Conservation (phyloP, 2,329 filamentous ascomycete species). For the Beauveria sp. region DNA sequence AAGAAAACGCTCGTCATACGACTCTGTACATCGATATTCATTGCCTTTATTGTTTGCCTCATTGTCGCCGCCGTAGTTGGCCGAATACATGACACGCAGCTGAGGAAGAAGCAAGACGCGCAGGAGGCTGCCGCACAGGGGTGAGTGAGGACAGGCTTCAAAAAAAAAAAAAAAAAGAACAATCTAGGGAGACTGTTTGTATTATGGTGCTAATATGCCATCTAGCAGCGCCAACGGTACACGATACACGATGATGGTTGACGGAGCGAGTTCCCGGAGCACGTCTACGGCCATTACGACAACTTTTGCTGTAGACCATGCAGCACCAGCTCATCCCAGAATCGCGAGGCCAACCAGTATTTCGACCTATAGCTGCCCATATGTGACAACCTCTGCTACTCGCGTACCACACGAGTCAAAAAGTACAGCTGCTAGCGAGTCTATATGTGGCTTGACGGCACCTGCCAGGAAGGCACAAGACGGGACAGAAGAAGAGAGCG, state of each 20-base stretch:
- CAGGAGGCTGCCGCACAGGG: background rate
- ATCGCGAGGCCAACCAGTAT: background rate
- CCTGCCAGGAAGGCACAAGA: background rate
- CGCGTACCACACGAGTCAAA: background rate
- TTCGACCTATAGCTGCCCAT: slow-evolving; percentile 6
- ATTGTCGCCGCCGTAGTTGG: slow-evolving; percentile 10
- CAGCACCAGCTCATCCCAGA: background rate
- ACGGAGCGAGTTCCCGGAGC: background rate
- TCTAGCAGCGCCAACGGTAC: background rate
- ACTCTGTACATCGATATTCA: slow-evolving; percentile 7
- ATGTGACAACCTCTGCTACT: background rate
- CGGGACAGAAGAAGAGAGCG: background rate
- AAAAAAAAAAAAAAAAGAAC: no score
- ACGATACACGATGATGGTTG: background rate
- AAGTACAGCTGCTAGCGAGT: background rate
- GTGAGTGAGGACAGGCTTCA: background rate
- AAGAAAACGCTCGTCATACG: slow-evolving; percentile 5
- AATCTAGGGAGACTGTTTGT: background rate
- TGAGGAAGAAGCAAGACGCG: background rate
- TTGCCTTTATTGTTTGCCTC: slow-evolving; percentile 10
- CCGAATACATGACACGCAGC: slow-evolving; percentile 5
- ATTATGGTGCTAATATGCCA: background rate
- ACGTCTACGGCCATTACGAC: background rate
- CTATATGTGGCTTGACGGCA: background rate
- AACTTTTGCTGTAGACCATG: background rate